Base-by-base conservation (phyloP, 2,329 filamentous ascomycete genomes). In the Thielaviopsis punctulata region DNA sequence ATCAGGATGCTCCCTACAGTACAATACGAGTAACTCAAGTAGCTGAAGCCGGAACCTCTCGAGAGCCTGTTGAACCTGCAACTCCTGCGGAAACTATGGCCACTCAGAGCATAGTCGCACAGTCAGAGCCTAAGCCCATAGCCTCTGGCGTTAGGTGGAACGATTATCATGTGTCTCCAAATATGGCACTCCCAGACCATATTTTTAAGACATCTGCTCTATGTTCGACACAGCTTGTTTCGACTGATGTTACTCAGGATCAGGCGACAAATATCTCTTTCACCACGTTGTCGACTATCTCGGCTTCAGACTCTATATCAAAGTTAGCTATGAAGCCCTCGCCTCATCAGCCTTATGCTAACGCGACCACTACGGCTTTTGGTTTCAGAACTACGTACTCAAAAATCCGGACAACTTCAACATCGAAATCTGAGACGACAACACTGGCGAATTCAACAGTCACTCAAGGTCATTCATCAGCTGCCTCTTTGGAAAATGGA, bases 1-100 rank as follows among this genome's bases (percentile, higher is more conserved):
- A n/a, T n/a, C n/a, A n/a, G n/a, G n/a, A n/a, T n/a, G n/a, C n/a
- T n/a, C n/a, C n/a, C n/a, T n/a, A n/a, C n/a, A n/a, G n/a, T n/a
- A n/a, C 30, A 15, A 27, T 21, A 6, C 21, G 25, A 5, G 13
- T n/a, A 58, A 8, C 55, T 59, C 19, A 65, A 15, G 13, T 15
- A 15, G 10, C 13, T 2, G 12, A 36, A 9, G 13, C 30, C 9
- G 10, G 30, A 15, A 7, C 4, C n/a, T 36, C 30, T 36, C 10
- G 4, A n/a, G 30, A n/a, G n/a, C 13, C 30, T n/a, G 13, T 15
- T n/a, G 30, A 36, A 9, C n/a, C 30, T 36, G 9, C 30, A n/a
- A n/a, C 13, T n/a, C 5, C 30, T n/a, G 30, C 13, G 30, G 30
- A 36, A n/a, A n/a, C n/a, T n/a, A n/a, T n/a, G n/a, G n/a, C n/a